Evolutionary conservation across 805 yeast species (phyloP).

Genomic region (Tetrapisispora namnaoensis): DNA sequence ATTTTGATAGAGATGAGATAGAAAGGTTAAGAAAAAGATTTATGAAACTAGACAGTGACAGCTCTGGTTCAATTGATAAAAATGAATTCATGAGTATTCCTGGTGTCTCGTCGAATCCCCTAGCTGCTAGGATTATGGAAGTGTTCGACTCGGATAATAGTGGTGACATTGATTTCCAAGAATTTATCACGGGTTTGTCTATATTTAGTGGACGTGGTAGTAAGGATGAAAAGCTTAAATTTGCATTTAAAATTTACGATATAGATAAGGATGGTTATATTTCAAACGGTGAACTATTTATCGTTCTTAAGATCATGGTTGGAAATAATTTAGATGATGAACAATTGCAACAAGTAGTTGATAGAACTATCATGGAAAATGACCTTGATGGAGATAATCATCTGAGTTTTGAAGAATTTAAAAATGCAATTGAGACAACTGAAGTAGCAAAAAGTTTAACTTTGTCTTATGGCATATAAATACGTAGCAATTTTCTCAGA

Average conservation of each 20-base stretch:
- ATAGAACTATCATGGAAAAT: conserved; percentile 89
- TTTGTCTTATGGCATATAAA: conserved; percentile 32
- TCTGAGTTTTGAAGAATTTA: conserved; percentile 79
- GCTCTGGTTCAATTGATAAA: conserved; percentile 84
- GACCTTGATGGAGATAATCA: conserved; percentile 83
- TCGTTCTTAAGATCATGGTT: conserved; percentile 94
- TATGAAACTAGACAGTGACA: conserved; percentile 90
- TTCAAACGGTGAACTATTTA: conserved; percentile 87
- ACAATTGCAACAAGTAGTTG: conserved; percentile 94
- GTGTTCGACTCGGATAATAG: conserved; percentile 89
- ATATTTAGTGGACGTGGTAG: conserved; percentile 81
- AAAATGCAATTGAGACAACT: conserved; percentile 47
- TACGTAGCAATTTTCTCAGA: neutral
- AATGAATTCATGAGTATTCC: conserved; percentile 88
- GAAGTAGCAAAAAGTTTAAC: conserved; percentile 54
- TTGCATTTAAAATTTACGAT: conserved; percentile 91
- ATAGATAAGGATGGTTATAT: conserved; percentile 92
- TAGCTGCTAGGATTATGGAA: conserved; percentile 83
- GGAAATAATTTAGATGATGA: conserved; percentile 79
- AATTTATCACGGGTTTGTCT: conserved; percentile 77
- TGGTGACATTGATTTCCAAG: conserved; percentile 92
- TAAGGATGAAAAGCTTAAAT: conserved; percentile 69
- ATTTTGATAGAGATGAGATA: conserved; percentile 83
- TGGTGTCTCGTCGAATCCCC: conserved; percentile 81
- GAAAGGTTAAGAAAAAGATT: conserved; percentile 86